Evolutionary conservation across 768 basidiomycete genomes (phyloP).

Genomic region (Mycena filopes): DNA sequence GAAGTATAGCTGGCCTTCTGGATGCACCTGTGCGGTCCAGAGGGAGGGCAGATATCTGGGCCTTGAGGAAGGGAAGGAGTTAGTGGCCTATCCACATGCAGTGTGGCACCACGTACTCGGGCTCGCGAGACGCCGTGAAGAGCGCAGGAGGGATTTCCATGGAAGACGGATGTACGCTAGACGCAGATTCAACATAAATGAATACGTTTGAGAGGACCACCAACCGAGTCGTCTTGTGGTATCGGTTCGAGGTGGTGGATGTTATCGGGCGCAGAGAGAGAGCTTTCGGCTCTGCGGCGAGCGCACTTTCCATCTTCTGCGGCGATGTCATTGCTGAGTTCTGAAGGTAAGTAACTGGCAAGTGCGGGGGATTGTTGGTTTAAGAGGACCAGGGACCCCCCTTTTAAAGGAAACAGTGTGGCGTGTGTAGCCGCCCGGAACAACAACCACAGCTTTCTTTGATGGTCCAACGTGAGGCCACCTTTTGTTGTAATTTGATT

Average conservation of each 20-base stretch:
- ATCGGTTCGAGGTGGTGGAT: slow-evolving; percentile 11
- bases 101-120: slow-evolving; percentile 13
- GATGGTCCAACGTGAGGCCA: too few relatives aligned
- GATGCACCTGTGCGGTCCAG: slow-evolving; percentile 63
- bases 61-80: slow-evolving; percentile 1
- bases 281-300: background rate
- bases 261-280: slow-evolving; percentile 5
- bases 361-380: too few relatives aligned
- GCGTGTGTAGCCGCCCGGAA: too few relatives aligned
- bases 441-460: too few relatives aligned
- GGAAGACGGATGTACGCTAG: slow-evolving; percentile 11
- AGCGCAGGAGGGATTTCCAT: slow-evolving; percentile 20
- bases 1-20: slow-evolving; percentile 72
- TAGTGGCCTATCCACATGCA: background rate
- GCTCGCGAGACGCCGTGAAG: slow-evolving; percentile 13
- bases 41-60: slow-evolving; percentile 48
- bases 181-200: background rate
- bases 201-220: background rate
- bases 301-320: too few relatives aligned
- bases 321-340: too few relatives aligned
- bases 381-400: too few relatives aligned
- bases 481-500: too few relatives aligned
- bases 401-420: too few relatives aligned
- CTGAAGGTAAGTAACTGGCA: too few relatives aligned
- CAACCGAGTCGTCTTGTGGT: slow-evolving; percentile 19